Evolutionary conservation across 257 asterid genomes (phyloP).

Genomic region (Jasminum sambac): DNA sequence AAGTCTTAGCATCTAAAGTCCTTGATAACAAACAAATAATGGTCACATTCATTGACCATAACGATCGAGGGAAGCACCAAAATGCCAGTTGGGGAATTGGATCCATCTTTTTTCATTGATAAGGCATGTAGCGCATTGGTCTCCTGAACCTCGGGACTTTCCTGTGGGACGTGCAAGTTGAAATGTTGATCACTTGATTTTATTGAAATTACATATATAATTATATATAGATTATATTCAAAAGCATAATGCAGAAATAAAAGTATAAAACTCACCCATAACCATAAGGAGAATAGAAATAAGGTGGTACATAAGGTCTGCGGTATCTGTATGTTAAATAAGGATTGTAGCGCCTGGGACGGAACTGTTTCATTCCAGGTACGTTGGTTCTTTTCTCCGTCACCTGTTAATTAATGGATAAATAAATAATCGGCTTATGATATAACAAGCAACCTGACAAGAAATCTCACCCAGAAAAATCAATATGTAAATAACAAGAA

Average conservation of each 20-base stretch:
- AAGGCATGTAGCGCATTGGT: constrained; percentile 82
- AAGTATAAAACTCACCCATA: constrained; percentile 53
- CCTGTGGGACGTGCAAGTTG: constrained; percentile 41
- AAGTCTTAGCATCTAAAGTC: not conserved
- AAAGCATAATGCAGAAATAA: not conserved
- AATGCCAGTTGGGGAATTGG: not conserved
- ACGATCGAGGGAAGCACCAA: not conserved
- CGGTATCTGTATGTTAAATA: constrained; percentile 59
- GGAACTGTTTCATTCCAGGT: constrained; percentile 95
- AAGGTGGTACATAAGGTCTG: constrained; percentile 79
- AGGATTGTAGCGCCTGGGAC: constrained; percentile 74
- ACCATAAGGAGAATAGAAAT: constrained; percentile 79
- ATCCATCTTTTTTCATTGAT: constrained; percentile 38
- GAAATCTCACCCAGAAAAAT: not conserved
- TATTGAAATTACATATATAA: not conserved
- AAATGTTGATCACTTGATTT: constrained; percentile 12
- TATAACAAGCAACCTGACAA: constrained; percentile 11
- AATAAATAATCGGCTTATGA: not conserved
- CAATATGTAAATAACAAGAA: not conserved
- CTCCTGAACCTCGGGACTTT: constrained; percentile 91
- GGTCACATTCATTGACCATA: not conserved
- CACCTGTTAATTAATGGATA: constrained; percentile 70
- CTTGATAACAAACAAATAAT: not conserved
- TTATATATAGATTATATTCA: no score
- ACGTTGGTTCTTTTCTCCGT: constrained; percentile 87